Evolutionary conservation across 495 filamentous ascomycete genomes (phyloP).

Genomic region (Emericellopsis terricola): DNA sequence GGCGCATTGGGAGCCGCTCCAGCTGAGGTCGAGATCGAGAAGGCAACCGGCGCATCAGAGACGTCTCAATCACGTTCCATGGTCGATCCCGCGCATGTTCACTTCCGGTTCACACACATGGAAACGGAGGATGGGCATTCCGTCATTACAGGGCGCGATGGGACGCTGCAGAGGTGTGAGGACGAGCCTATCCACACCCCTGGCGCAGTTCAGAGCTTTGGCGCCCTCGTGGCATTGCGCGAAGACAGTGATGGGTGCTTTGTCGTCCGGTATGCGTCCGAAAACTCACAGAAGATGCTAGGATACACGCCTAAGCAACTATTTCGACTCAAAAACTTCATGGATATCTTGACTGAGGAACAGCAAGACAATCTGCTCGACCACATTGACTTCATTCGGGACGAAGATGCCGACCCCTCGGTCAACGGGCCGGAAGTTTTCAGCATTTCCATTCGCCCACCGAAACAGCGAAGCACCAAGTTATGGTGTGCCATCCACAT

Average conservation of each 20-base stretch:
- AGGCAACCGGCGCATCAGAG: neutral
- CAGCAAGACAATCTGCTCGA: conserved; percentile 69
- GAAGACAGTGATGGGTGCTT: conserved; percentile 52
- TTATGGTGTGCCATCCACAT: conserved; percentile 85
- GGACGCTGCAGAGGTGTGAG: conserved; percentile 60
- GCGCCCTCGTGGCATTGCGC: conserved; percentile 56
- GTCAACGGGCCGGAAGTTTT: conserved; percentile 79
- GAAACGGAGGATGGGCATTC: conserved; percentile 68
- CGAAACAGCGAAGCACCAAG: conserved; percentile 28
- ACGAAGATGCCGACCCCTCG: conserved; percentile 53
- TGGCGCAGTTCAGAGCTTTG: conserved; percentile 78
- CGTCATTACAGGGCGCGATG: conserved; percentile 63
- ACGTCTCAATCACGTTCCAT: conserved; percentile 2
- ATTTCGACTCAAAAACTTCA: conserved; percentile 58
- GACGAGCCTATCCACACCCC: conserved; percentile 90
- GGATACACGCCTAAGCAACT: conserved; percentile 66
- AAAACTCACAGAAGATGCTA: conserved; percentile 63
- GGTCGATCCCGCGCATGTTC: conserved; percentile 27
- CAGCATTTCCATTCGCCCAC: conserved; percentile 46
- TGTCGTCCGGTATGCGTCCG: conserved; percentile 62
- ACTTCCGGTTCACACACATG: conserved; percentile 64
- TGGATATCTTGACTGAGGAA: conserved; percentile 64
- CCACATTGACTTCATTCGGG: conserved; percentile 72
- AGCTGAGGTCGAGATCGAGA: neutral
- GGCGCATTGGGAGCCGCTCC: too few species aligned